Evolutionary conservation across 2,329 filamentous ascomycete genomes (phyloP).

Genomic region (Trichoderma sp.): DNA sequence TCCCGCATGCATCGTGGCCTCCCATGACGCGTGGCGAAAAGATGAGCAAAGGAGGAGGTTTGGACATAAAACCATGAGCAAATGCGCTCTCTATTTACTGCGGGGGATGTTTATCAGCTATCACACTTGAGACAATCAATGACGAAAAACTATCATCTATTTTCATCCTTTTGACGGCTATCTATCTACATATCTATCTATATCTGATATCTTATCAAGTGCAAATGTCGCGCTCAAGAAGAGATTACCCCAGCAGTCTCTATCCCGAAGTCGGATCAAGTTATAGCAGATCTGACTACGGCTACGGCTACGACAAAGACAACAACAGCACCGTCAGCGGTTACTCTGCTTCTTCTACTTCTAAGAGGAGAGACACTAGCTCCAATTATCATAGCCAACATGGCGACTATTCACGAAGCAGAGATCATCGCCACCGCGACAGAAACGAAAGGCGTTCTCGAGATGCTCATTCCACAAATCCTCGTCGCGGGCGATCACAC

Average conservation of each 20-base stretch:
- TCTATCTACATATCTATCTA: neutral
- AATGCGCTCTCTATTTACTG: neutral
- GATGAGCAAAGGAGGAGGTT: neutral
- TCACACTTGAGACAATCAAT: neutral
- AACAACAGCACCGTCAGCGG: neutral
- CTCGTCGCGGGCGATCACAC: neutral
- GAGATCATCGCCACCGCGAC: neutral
- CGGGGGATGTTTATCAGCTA: neutral
- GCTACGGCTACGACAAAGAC: neutral
- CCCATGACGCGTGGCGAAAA: neutral
- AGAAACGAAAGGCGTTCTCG: neutral
- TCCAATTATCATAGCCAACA: neutral
- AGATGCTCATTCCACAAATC: neutral
- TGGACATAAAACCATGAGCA: neutral
- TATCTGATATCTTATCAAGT: neutral
- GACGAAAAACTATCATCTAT: neutral
- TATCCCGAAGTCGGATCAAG: neutral
- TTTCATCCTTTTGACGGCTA: neutral
- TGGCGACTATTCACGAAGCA: neutral
- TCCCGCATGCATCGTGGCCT: neutral
- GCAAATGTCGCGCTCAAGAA: conserved; percentile 1
- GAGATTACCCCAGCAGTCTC: neutral
- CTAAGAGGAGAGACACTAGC: neutral
- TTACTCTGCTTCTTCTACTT: neutral
- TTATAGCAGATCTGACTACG: neutral